Base-by-base conservation (phyloP, 2,329 filamentous ascomycete species). In the Pseudofabraea citricarpa region DNA sequence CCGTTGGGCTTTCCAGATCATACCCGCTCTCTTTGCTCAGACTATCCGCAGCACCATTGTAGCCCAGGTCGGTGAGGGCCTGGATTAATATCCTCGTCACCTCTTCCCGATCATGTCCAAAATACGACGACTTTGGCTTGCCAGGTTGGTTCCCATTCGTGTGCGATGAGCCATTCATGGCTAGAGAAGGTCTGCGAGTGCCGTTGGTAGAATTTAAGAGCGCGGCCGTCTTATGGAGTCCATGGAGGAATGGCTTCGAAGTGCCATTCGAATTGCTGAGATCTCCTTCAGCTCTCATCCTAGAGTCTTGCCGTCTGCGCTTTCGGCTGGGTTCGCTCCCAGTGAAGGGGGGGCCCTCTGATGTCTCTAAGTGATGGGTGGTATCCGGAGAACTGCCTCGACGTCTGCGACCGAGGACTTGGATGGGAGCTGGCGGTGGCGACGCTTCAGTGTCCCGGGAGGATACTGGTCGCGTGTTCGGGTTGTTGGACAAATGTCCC, bases 21-120 rank as follows among this genome's bases (percentile, higher is more conserved):
- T 79, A 95, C 1, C 90, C 90, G 59, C 91, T 97, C 64, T 94
- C 87, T 48, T 77, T 74, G 57, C 80, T 85, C 45, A 98, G 71
- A 48, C 76, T 81, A 35, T 79, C 74, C 19, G 93, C 91, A 10
- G 91, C 87, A 10, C 73, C 72, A 46, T 81, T 73, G 60, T 97
- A 96, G 2, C 93, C 93, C 69, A 98, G 75, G 62, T 96, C 91
- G 19, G 82, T 79, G 51, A 98, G 69, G 26, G 90, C 87, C 65
- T 98, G 93, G 57, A 98, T 93, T 56, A 98, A 67, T 51, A 97
- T 85, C 42, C 93, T 77, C 5, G 91, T 95, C 35, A 97, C 85
- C 68, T 98, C 91, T 70, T 95, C 90, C 61, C 89, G 81, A 60
- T 93, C 81, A 61, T 97, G 91, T 15, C 90, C 90, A 59, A 82